Conservation (phyloP, 306 rosid species). For the Geum urbanum region DNA sequence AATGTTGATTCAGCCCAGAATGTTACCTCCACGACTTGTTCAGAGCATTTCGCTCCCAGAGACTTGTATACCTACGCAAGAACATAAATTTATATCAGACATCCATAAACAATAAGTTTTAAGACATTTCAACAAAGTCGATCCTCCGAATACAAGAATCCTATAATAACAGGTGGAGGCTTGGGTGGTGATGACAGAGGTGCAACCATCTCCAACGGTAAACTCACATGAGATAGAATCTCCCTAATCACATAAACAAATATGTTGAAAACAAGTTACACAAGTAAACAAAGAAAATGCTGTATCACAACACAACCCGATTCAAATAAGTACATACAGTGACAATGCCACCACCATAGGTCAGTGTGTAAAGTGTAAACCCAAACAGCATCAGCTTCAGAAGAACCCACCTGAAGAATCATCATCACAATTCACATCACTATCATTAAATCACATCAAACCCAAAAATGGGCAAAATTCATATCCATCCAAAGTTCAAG, state of each 20-base stretch:
- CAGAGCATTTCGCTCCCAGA: slow-evolving; percentile 57
- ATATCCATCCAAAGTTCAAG: neutral
- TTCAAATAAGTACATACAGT: slow-evolving; percentile 50
- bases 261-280: neutral
- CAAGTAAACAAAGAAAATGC: neutral
- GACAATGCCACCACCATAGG: slow-evolving; percentile 91
- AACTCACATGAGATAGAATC: slow-evolving; percentile 63
- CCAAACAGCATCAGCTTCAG: slow-evolving; percentile 76
- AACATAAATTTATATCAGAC: slow-evolving; percentile 16
- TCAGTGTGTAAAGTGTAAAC: slow-evolving; percentile 70
- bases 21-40: slow-evolving; percentile 68
- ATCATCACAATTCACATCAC: slow-evolving; percentile 18
- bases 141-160: slow-evolving; percentile 3
- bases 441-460: slow-evolving; percentile 3
- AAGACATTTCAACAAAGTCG: neutral
- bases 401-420: slow-evolving; percentile 65
- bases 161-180: slow-evolving; percentile 49
- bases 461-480: neutral
- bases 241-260: slow-evolving; percentile 47
- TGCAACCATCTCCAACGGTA: slow-evolving; percentile 53
- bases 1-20: neutral
- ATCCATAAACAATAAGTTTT: neutral
- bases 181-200: slow-evolving; percentile 76
- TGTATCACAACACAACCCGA: neutral
- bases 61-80: slow-evolving; percentile 73